Evolutionary conservation across 192 early-diverging fungal genomes (phyloP).

Genomic region (Powellomyces hirtus): DNA sequence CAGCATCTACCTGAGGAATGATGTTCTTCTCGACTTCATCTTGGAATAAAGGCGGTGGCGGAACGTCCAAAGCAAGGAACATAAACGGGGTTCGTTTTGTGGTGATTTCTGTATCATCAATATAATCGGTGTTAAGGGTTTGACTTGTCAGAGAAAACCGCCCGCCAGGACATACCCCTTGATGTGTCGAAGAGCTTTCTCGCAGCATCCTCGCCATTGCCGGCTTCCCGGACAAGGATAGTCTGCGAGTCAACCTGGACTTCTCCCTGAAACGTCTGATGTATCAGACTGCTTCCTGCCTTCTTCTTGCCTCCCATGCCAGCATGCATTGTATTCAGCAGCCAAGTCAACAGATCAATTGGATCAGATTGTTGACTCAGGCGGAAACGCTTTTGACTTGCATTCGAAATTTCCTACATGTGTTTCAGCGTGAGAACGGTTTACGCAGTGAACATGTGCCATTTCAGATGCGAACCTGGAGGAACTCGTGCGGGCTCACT

Average conservation of each 20-base stretch:
- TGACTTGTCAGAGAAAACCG: no score
- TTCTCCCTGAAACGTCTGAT: conserved; percentile 84
- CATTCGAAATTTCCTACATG: conserved; percentile 74
- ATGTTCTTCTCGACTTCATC: conserved; percentile 81
- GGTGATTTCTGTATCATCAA: conserved; percentile 46
- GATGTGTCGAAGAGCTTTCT: conserved; percentile 28
- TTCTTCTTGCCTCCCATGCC: conserved; percentile 83
- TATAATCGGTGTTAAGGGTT: background rate
- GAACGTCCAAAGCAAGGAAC: conserved; percentile 84
- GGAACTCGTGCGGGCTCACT: conserved; percentile 91
- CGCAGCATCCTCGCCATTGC: conserved; percentile 10
- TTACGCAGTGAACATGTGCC: background rate
- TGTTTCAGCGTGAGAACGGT: no score
- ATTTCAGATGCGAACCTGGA: conserved; percentile 59
- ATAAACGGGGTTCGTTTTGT: conserved; percentile 69
- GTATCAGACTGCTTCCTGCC: conserved; percentile 67
- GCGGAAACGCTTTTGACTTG: conserved; percentile 75
- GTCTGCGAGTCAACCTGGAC: conserved; percentile 69
- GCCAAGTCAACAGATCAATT: conserved; percentile 87
- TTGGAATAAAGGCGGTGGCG: conserved; percentile 85
- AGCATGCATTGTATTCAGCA: conserved; percentile 84
- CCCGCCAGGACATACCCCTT: conserved; percentile 26
- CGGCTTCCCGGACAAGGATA: conserved; percentile 36
- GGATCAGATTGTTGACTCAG: conserved; percentile 80
- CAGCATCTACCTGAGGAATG: conserved; percentile 75